These are phyloP conservation scores for Ceratocystis destructans DNA, from an alignment of 2,329 filamentous ascomycete species.

Conservation along the genomic window DNA sequence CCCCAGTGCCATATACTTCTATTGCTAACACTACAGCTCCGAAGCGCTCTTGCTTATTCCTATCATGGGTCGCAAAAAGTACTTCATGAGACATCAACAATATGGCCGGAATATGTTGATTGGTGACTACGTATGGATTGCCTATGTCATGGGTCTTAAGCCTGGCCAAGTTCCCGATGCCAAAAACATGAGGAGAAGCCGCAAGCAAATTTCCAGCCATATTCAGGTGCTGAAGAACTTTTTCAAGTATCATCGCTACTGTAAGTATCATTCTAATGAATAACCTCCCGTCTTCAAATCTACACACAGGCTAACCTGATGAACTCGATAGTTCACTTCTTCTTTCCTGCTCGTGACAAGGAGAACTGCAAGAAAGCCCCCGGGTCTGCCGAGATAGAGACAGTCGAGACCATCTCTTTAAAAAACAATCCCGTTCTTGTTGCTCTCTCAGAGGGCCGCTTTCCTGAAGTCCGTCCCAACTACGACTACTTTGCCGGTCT, in stretches of 20 bases:
- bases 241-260: constrained; percentile 47
- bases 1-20: not conserved
- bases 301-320: not conserved
- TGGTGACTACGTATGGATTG: constrained; percentile 51
- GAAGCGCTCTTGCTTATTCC: constrained; percentile 51
- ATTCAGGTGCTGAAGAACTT: constrained; percentile 59
- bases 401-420: constrained; percentile 39
- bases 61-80: constrained; percentile 52
- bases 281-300: not conserved
- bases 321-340: constrained; percentile 38
- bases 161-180: constrained; percentile 34
- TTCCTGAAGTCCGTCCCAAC: constrained; percentile 46
- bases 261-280: constrained; percentile 32
- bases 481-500: constrained; percentile 49
- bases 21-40: not conserved
- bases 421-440: constrained; percentile 51
- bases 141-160: constrained; percentile 33
- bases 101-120: constrained; percentile 59
- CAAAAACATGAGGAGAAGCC: constrained; percentile 33
- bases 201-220: constrained; percentile 55
- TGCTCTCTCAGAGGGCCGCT: constrained; percentile 43
- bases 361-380: constrained; percentile 34
- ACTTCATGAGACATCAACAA: constrained; percentile 48
- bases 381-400: constrained; percentile 20
- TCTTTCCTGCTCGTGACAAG: constrained; percentile 44